Evolutionary conservation across 192 early-diverging fungal genomes (phyloP).

Genomic region (Neocallimastix lanati): DNA sequence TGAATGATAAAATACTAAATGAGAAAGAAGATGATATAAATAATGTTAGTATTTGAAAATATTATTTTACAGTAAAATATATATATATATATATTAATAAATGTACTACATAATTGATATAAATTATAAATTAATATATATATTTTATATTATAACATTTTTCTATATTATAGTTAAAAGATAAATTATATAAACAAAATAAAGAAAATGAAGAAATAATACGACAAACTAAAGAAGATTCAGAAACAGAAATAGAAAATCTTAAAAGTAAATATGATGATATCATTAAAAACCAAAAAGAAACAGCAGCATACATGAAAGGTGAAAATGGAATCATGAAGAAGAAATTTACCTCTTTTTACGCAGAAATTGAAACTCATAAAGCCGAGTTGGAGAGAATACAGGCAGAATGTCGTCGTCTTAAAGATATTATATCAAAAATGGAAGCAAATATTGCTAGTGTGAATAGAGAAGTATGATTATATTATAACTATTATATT

Average conservation of each 20-base stretch:
- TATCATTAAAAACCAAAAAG: slow-evolving; percentile 32
- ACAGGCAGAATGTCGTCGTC: slow-evolving; percentile 34
- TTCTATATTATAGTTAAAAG: slow-evolving; percentile 40
- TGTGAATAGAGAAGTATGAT: slow-evolving; percentile 9
- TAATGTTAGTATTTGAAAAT: too few relatives aligned
- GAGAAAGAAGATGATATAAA: slow-evolving; percentile 41
- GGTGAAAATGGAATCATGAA: slow-evolving; percentile 47
- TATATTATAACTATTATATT: too few relatives aligned
- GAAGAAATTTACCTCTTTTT: slow-evolving; percentile 44
- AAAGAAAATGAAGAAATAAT: slow-evolving; percentile 35
- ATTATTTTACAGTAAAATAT: too few relatives aligned
- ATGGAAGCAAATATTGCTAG: slow-evolving; percentile 43
- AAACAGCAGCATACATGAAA: slow-evolving; percentile 32
- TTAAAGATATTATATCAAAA: slow-evolving; percentile 36
- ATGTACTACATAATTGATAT: too few relatives aligned
- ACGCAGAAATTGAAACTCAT: slow-evolving; percentile 37
- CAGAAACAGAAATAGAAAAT: slow-evolving; percentile 33
- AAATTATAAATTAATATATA: too few relatives aligned
- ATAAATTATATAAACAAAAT: slow-evolving; percentile 26
- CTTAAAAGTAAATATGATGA: slow-evolving; percentile 35
- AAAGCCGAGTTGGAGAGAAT: slow-evolving; percentile 37
- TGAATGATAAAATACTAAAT: neutral
- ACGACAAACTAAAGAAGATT: slow-evolving; percentile 35
- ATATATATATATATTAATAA: too few relatives aligned
- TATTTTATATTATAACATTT: too few relatives aligned